Evolutionary conservation across 257 asterid species (phyloP).

Genomic region (Orobanche coerulescens): DNA sequence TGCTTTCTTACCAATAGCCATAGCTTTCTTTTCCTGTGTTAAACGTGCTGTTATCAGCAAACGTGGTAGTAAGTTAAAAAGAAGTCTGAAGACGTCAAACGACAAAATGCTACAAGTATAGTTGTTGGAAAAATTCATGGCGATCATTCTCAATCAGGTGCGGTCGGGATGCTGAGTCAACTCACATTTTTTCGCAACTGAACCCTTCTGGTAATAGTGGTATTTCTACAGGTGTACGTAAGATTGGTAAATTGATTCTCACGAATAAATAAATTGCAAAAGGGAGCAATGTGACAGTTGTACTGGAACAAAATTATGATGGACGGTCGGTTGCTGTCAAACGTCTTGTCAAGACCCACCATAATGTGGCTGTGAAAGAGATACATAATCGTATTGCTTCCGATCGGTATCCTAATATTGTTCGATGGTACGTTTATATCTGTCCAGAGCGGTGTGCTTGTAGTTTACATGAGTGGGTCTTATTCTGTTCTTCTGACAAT

Average conservation of each 20-base stretch:
- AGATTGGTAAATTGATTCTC: conserved; percentile 73
- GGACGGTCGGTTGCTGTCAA: too few species aligned
- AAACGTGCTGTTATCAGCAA: too few species aligned
- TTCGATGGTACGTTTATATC: conserved; percentile 70
- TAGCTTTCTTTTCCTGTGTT: too few species aligned
- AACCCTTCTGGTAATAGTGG: conserved; percentile 19
- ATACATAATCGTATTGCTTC: conserved; percentile 84
- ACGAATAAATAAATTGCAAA: too few species aligned
- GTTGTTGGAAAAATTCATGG: too few species aligned
- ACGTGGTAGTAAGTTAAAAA: conserved; percentile 22
- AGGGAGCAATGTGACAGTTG: too few species aligned
- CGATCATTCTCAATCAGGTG: too few species aligned
- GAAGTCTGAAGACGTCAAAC: conserved; percentile 32
- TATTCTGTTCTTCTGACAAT: conserved; percentile 29
- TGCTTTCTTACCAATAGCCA: too few species aligned
- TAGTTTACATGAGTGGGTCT: conserved; percentile 56
- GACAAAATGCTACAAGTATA: conserved; percentile 24
- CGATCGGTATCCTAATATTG: conserved; percentile 80
- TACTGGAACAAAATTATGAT: too few species aligned
- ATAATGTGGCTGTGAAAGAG: too few species aligned
- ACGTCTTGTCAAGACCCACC: too few species aligned
- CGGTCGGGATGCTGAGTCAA: too few species aligned
- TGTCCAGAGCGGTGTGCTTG: conserved; percentile 73
- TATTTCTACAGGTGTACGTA: conserved; percentile 37
- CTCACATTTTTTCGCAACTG: conserved; percentile 20